Evolutionary conservation across 1,284 basidiomycete species (phyloP).

Genomic region (Ceratobasidium sp.): DNA sequence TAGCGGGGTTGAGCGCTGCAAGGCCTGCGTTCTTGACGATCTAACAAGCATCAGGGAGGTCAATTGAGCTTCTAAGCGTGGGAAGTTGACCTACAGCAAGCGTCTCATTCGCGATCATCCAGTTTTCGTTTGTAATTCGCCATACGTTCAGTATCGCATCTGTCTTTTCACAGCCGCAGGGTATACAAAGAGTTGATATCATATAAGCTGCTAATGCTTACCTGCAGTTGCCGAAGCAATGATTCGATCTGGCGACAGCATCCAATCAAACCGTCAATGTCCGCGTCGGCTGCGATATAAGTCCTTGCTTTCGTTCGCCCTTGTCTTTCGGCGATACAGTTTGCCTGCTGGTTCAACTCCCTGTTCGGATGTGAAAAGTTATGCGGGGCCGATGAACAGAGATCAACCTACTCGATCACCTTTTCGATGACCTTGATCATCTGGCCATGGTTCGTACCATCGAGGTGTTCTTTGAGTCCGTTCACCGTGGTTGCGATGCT

Average conservation of each 20-base stretch:
- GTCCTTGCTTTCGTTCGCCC: neutral
- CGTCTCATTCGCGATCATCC: neutral
- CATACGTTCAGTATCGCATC: neutral
- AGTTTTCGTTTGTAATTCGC: neutral
- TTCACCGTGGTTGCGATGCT: no score
- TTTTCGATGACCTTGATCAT: no score
- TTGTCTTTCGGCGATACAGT: neutral
- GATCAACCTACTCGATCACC: no score
- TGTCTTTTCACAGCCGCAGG: neutral
- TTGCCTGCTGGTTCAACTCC: no score
- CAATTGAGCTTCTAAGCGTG: neutral
- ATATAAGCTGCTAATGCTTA: neutral
- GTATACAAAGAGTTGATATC: no score
- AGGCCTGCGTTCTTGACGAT: neutral
- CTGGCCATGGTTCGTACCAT: no score
- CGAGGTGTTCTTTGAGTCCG: no score
- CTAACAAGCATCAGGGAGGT: no score
- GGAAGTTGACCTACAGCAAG: neutral
- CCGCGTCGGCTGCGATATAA: neutral
- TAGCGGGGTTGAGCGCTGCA: neutral
- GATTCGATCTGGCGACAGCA: neutral
- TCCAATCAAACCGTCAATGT: neutral
- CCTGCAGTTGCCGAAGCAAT: constrained; percentile 1
- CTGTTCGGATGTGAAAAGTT: no score
- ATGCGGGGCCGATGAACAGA: no score